These are phyloP conservation scores for Myxozyma sirexii DNA, from an alignment of 805 yeast genomes.

Conservation along the genomic window DNA sequence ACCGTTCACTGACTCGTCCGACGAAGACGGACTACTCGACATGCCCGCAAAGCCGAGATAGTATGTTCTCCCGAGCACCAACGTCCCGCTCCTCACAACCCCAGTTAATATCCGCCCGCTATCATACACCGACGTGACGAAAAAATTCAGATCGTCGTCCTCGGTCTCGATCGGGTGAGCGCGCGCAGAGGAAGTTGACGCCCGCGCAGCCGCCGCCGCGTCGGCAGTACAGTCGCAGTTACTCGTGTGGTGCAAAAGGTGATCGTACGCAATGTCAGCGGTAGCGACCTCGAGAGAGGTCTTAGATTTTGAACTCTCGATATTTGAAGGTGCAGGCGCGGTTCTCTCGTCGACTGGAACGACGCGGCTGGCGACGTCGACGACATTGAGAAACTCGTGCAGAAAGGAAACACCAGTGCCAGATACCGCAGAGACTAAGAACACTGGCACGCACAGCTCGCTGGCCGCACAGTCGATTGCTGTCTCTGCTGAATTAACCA, in stretches of 20 bases:
- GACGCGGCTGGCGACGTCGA: conserved; percentile 4
- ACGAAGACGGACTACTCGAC: conserved; percentile 1
- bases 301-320: background rate
- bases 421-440: conserved; percentile 29
- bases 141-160: conserved; percentile 19
- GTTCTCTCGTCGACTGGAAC: background rate
- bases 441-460: conserved; percentile 29
- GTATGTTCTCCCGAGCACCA: conserved; percentile 22
- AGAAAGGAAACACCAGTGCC: conserved; percentile 25
- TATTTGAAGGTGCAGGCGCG: background rate
- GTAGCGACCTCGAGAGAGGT: background rate
- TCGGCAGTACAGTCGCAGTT: conserved; percentile 13
- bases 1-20: conserved; percentile 1
- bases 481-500: conserved; percentile 23
- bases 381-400: conserved; percentile 24
- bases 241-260: conserved; percentile 21
- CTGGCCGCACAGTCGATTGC: conserved; percentile 25
- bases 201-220: conserved; percentile 2
- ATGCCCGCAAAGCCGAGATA: conserved; percentile 8
- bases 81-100: conserved; percentile 28
- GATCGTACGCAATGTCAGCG: conserved; percentile 14
- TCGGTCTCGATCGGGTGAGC: background rate
- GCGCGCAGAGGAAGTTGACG: background rate
- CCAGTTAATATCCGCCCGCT: conserved; percentile 31
- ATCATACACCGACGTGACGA: conserved; percentile 30